These are phyloP conservation scores for Centaurea solstitialis DNA, from an alignment of 129 eudicot genomes.

Conservation along the genomic window DNA sequence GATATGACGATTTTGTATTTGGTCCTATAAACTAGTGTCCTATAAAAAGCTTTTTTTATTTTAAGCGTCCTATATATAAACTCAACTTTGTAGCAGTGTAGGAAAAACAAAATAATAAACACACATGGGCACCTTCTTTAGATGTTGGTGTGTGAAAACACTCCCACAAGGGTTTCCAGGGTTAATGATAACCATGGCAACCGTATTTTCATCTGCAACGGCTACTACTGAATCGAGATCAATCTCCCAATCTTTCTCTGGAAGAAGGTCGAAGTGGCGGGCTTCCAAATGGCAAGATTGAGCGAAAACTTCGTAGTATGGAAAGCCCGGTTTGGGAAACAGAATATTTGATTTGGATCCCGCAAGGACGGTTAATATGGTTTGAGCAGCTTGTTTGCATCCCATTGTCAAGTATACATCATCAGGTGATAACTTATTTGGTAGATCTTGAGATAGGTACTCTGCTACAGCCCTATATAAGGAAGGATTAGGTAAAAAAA, in stretches of 20 bases:
- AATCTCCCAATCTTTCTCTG: constrained; percentile 63
- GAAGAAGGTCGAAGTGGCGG: constrained; percentile 54
- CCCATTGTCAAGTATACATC: constrained; percentile 55
- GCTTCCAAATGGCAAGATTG: constrained; percentile 38
- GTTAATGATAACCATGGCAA: constrained; percentile 60
- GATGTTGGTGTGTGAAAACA: constrained; percentile 51
- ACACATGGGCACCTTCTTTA: constrained; percentile 42
- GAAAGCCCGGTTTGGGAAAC: constrained; percentile 61
- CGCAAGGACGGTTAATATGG: constrained; percentile 45
- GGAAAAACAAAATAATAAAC: background rate
- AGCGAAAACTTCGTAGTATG: constrained; percentile 50
- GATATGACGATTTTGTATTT: too few relatives aligned
- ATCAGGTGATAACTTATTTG: constrained; percentile 51
- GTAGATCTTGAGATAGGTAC: constrained; percentile 59
- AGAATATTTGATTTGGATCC: constrained; percentile 52
- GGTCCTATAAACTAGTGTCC: too few relatives aligned
- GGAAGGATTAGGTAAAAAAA: background rate
- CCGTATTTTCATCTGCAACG: constrained; percentile 54
- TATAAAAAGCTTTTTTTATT: too few relatives aligned
- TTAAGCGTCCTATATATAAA: too few relatives aligned
- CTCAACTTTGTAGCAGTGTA: too few relatives aligned
- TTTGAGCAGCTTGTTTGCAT: constrained; percentile 52
- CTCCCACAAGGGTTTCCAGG: constrained; percentile 81
- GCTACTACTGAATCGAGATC: constrained; percentile 52
- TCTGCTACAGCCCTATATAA: constrained; percentile 52